Evolutionary conservation across 805 yeast species (phyloP).

Genomic region (Ogataea pignaliae): DNA sequence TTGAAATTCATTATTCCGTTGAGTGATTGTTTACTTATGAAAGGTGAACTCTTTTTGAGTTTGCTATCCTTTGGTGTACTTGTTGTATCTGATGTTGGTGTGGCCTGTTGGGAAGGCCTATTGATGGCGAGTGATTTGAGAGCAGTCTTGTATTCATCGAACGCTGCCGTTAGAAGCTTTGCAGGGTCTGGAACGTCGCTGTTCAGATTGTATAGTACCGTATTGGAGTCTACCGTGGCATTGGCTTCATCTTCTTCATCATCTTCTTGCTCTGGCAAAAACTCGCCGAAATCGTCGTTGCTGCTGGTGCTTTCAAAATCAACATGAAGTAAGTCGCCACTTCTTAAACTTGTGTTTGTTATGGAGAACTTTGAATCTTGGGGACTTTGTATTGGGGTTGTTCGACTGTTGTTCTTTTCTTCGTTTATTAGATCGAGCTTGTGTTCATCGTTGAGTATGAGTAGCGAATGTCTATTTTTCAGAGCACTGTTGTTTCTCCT

Average conservation of each 20-base stretch:
- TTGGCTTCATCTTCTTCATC: slow-evolving; percentile 8
- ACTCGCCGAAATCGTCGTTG: slow-evolving; percentile 2
- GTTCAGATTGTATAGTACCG: slow-evolving; percentile 12
- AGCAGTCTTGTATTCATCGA: slow-evolving; percentile 22
- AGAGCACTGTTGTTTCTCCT: background rate
- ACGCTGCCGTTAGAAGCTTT: slow-evolving; percentile 18
- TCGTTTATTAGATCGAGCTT: slow-evolving; percentile 6
- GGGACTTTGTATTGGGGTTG: background rate
- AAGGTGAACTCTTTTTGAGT: too few species aligned
- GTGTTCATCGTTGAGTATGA: slow-evolving; percentile 2
- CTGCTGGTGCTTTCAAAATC: slow-evolving; percentile 1
- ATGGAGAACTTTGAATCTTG: background rate
- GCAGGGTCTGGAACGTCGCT: slow-evolving; percentile 15
- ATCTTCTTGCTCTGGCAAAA: background rate
- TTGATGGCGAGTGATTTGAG: slow-evolving; percentile 7
- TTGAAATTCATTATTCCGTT: too few species aligned
- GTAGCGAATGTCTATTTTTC: background rate
- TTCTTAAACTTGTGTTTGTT: background rate
- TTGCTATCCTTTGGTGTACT: background rate
- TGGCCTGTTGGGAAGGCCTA: background rate
- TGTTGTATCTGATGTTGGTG: background rate
- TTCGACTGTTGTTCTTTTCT: background rate
- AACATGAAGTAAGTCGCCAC: slow-evolving; percentile 3
- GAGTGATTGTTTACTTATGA: too few species aligned
- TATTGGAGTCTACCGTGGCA: slow-evolving; percentile 16